phyloP scores from a whole-genome alignment of 73 alveolate genomes.

The Stentor roeselii region DNA sequence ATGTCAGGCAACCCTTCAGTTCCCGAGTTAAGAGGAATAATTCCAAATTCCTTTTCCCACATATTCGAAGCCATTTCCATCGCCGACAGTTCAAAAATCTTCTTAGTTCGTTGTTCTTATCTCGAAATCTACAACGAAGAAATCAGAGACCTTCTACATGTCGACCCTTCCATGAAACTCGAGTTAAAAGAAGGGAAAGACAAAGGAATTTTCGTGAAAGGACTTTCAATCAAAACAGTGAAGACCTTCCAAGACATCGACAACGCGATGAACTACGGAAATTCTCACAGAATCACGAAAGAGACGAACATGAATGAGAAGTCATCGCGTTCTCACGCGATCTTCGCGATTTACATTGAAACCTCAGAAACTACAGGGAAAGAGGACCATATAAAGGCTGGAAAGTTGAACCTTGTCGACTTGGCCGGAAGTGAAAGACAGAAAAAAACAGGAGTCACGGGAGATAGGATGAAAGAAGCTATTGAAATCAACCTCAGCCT shows the following conservation, averaged over 20 bases:
- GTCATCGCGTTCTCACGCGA: conserved; percentile 77
- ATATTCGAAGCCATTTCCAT: conserved; percentile 15
- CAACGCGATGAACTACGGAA: conserved; percentile 51
- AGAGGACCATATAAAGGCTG: conserved; percentile 47
- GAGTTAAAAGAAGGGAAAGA: conserved; percentile 58
- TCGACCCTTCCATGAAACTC: conserved; percentile 26
- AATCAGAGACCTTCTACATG: conserved; percentile 51
- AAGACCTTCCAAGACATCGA: conserved; percentile 37
- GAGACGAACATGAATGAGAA: conserved; percentile 67
- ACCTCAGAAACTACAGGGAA: conserved; percentile 39
- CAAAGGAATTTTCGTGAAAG: conserved; percentile 51
- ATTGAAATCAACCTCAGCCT: conserved; percentile 79
- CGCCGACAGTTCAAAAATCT: background rate
- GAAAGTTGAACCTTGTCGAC: conserved; percentile 73
- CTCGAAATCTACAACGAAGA: conserved; percentile 67
- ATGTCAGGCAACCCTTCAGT: conserved; percentile 25
- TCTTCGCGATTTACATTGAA: conserved; percentile 64
- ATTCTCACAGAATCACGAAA: conserved; percentile 55
- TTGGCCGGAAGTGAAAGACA: conserved; percentile 92
- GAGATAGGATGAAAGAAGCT: conserved; percentile 87
- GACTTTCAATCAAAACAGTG: conserved; percentile 41
- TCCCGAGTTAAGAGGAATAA: conserved; percentile 30
- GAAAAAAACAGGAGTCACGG: conserved; percentile 86
- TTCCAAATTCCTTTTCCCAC: conserved; percentile 31
- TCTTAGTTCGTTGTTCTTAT: conserved; percentile 41